Evolutionary conservation across 805 yeast genomes (phyloP).

Genomic region (Scheffersomyces stipitis): DNA sequence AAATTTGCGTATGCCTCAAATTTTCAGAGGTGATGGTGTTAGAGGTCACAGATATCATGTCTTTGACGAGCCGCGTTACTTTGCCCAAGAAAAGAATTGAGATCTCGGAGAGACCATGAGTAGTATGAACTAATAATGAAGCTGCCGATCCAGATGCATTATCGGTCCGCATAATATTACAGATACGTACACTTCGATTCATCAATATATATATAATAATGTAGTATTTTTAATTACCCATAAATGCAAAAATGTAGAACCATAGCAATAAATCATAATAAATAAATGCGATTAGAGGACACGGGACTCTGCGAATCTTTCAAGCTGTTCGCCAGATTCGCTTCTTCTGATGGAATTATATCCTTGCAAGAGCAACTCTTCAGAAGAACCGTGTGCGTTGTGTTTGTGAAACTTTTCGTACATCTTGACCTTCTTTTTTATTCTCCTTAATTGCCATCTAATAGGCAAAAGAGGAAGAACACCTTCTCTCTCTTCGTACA

Average conservation of each 20-base stretch:
- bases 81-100: constrained; percentile 35
- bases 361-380: not conserved
- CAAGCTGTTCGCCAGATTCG: not conserved
- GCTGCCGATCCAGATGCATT: too few relatives aligned
- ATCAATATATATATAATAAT: too few relatives aligned
- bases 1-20: constrained; percentile 70
- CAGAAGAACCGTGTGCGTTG: not conserved
- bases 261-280: too few relatives aligned
- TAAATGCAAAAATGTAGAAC: too few relatives aligned
- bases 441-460: constrained; percentile 39
- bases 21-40: constrained; percentile 87
- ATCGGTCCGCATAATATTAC: too few relatives aligned
- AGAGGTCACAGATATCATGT: constrained; percentile 94
- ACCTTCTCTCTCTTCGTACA: constrained; percentile 40
- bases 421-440: constrained; percentile 24
- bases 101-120: too few relatives aligned
- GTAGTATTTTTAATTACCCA: too few relatives aligned
- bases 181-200: too few relatives aligned
- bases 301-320: not conserved
- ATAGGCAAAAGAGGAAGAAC: constrained; percentile 37
- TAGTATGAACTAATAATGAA: too few relatives aligned
- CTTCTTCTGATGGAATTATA: not conserved
- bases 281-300: too few relatives aligned
- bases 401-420: constrained; percentile 6
- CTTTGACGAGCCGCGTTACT: constrained; percentile 90